A percentile compares a stretch with the other conserved stretches of the same genome.
Evolutionary conservation across 164 flowering plant species (phyloP).

Genomic region (Cinnamomum chago): DNA sequence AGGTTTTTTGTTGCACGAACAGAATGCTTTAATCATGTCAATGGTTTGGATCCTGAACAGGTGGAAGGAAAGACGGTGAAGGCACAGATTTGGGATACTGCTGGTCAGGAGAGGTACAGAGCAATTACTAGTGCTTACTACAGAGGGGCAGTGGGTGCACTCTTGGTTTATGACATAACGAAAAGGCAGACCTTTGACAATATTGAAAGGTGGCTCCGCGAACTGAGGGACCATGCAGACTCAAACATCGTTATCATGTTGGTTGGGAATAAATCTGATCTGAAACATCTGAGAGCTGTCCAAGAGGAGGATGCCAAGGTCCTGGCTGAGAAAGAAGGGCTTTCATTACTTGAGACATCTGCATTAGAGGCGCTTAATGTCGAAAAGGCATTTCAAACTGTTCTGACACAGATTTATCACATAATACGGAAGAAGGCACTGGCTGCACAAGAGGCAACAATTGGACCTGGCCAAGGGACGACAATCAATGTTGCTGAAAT

Average conservation of each 20-base stretch:
- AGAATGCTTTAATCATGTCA: too few species aligned
- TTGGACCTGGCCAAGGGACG: constrained; percentile 50
- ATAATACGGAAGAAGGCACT: constrained; percentile 74
- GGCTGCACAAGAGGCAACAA: constrained; percentile 64
- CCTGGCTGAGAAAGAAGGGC: constrained; percentile 70
- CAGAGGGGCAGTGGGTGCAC: constrained; percentile 89
- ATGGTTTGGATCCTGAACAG: constrained; percentile 22
- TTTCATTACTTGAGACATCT: constrained; percentile 79
- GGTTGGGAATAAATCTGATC: constrained; percentile 76
- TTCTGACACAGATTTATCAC: constrained; percentile 70
- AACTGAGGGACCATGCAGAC: constrained; percentile 77
- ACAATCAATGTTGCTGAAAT: constrained; percentile 52
- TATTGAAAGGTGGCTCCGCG: constrained; percentile 77
- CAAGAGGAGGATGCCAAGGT: constrained; percentile 47
- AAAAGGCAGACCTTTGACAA: constrained; percentile 75
- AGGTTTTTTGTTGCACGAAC: too few species aligned
- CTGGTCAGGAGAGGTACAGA: constrained; percentile 85
- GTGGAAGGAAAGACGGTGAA: constrained; percentile 85
- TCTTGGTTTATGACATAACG: constrained; percentile 80
- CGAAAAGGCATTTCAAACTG: constrained; percentile 74
- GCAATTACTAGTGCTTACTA: constrained; percentile 90
- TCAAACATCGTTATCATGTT: constrained; percentile 85
- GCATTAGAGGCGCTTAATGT: constrained; percentile 72
- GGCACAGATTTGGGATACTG: constrained; percentile 94
- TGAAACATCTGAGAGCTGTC: constrained; percentile 65